Base-by-base conservation (phyloP, 2,329 filamentous ascomycete species). In the Penicillium sp. region DNA sequence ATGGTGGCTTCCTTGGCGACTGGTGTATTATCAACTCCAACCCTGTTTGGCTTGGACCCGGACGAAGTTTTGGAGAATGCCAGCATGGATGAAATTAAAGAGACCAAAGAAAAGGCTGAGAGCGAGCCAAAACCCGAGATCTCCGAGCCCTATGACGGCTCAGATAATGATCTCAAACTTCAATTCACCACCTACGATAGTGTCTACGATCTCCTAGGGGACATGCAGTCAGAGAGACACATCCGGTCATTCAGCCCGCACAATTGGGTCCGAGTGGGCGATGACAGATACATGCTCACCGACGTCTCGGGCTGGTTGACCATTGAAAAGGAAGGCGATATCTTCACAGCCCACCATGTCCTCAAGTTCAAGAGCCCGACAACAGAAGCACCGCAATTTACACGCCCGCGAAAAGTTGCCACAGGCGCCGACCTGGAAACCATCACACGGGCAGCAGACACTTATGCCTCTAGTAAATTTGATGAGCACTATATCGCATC, bases 181-280 rank as follows among this genome's bases (percentile, higher is more conserved):
- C 88, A 84, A 0, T 96, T 97, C 66, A 93, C 90, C 7, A 90
- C 96, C 63, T 99, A 97, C 71, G 88, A 89, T 54, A 93, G 88
- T 2, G 86, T 99, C n/a, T 87, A 92, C 60, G 94, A 97, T 65
- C 82, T 99, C 13, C 88, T 99, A 34, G 82, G 87, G 42, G 93
- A 97, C 69, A 88, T 86, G 1, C 88, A 86, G 3, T 85, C 84
- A 27, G 93, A 97, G 66, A 80, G 81, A 42, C 88, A 92, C 66
- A 92, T 97, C 56, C 85, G 90, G 42, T 78, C 82, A 14, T 78
- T 95, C 18, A 96, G 91, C 68, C 80, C 79, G 13, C 78, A 89
- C 67, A 81, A 90, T 0, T 99, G 94, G 94, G 91, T 97, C 1
- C 85, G 88, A 62, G 82, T 93, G 34, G 85, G 81, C n/a, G 77